Evolutionary conservation across 2,329 filamentous ascomycete genomes (phyloP).

Genomic region (Aspergillus viridinutans): DNA sequence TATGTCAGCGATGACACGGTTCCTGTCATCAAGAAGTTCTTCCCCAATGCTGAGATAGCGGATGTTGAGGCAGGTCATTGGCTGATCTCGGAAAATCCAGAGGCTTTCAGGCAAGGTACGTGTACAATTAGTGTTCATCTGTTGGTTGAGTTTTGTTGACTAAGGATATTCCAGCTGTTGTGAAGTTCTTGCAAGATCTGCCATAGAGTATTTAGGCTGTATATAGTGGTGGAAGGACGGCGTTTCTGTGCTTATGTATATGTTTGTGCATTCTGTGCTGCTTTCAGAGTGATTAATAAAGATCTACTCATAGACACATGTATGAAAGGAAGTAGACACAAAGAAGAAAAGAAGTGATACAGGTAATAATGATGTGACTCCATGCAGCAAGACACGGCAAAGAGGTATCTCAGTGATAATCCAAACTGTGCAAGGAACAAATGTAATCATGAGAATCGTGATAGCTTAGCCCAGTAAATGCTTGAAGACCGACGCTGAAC

Average conservation of each 20-base stretch:
- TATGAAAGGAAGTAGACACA: not conserved
- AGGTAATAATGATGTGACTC: not conserved
- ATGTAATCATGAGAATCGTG: not conserved
- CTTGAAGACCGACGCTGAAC: not conserved
- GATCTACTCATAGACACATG: not conserved
- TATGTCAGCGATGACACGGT: constrained; percentile 40
- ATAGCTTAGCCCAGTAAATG: not conserved
- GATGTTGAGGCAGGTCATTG: constrained; percentile 43
- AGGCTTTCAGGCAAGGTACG: constrained; percentile 38
- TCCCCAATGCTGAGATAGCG: constrained; percentile 37
- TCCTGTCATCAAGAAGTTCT: constrained; percentile 40
- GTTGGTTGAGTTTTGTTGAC: constrained; percentile 8
- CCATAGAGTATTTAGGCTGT: constrained; percentile 5
- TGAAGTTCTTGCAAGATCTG: constrained; percentile 29
- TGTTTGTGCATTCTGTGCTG: not conserved
- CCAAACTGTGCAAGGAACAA: not conserved
- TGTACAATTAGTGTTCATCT: not conserved
- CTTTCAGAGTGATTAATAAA: not conserved
- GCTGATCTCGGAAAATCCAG: constrained; percentile 44
- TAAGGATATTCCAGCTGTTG: constrained; percentile 22
- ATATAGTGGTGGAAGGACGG: not conserved
- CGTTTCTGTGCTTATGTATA: not conserved
- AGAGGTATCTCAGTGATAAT: not conserved
- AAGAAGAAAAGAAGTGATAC: not conserved
- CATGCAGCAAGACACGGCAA: not conserved